Evolutionary conservation across 169 alveolate species (phyloP), one percentile per base, ranked within the genome.

Genomic region (Cryptosporidium xiaoi): DNA sequence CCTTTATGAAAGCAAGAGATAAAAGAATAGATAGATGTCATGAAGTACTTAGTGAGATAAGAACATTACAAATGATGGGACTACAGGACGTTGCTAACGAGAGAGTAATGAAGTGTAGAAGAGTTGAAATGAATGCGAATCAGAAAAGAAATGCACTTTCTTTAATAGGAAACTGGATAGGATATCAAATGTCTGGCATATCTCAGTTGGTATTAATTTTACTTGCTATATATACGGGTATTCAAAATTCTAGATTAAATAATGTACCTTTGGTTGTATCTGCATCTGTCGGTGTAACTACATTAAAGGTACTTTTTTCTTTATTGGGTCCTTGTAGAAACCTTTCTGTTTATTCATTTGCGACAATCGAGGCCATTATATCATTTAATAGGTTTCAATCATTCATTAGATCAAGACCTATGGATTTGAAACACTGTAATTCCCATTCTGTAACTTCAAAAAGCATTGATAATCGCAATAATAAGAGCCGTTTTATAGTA

Each of bases 201-300:
- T 71, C 87, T 34, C 87, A 77, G 15, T 60, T 77, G 15, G 87
- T 62, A 18, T 66, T 77, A 15, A 58, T 77, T 24, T 20, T 77
- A 50, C 27, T 77, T n/a, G 87, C 87, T 12, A 64, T 77, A 8
- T 77, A 77, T 31, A 60, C 53, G n/a, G 87, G 87, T 8, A 44
- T 62, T 7, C 24, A 77, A 4, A 44, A 60, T 20, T 34, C 87
- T 13, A 40, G 65, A 15, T 40, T 44, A 20, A 8, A 77, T n/a
- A 62, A 77, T n/a, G 29, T 77, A 5, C 87, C 87, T 13, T 44
- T 77, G 1, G 71, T 48, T n/a, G 56, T 77, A 18, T 71, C 87
- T 2, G 87, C 87, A 65, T 77, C 87, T 27, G 87, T 77, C 4
- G 87, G 87, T n/a, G 87, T 77, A 24, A 77, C 87, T 31, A 77